Conservation (phyloP, 257 asterid genomes). For the Solanum corneliomulleri region DNA sequence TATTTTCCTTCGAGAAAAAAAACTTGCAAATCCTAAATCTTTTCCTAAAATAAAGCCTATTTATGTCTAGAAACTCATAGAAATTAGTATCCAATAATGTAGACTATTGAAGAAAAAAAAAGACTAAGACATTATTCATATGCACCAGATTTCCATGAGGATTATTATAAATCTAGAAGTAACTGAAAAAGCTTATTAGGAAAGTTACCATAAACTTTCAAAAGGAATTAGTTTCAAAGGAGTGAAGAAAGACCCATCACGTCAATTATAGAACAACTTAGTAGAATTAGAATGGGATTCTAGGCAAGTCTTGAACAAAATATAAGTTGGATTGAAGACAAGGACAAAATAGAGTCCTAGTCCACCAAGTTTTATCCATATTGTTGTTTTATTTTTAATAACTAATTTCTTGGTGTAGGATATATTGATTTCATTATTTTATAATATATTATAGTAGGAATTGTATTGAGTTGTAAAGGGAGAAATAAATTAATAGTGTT, state of each 20-base stretch:
- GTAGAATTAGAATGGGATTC: background rate
- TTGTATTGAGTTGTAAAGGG: background rate
- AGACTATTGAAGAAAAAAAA: background rate
- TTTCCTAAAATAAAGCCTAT: no score
- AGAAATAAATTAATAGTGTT: background rate
- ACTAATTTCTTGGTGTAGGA: background rate
- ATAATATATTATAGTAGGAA: background rate
- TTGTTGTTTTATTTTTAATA: no score
- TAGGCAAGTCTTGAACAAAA: background rate
- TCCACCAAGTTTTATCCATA: background rate
- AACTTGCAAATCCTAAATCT: no score
- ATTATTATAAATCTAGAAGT: no score
- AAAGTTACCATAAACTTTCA: background rate
- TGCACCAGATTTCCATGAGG: background rate
- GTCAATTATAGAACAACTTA: background rate
- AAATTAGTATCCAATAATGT: no score
- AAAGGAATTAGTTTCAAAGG: background rate
- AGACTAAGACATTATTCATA: background rate
- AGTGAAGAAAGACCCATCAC: background rate
- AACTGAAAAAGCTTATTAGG: background rate
- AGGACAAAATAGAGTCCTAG: background rate
- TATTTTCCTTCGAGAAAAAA: no score
- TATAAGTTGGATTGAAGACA: background rate
- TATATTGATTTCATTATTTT: background rate
- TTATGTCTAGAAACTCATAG: no score